phyloP scores from a whole-genome alignment of 805 yeast species.

The Pichia ethanolica region DNA sequence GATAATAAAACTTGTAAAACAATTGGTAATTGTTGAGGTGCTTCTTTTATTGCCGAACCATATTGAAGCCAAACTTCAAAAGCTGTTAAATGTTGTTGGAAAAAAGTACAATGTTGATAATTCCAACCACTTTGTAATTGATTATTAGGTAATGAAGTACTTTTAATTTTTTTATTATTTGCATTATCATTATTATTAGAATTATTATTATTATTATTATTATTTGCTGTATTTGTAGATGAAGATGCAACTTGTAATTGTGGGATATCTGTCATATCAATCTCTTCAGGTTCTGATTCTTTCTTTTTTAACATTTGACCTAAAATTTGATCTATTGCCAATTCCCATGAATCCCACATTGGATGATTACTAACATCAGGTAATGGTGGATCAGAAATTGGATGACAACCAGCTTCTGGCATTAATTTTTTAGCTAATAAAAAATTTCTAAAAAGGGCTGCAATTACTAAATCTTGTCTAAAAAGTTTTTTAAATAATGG shows the following conservation, averaged over 20 bases:
- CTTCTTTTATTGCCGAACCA: slow-evolving; percentile 72
- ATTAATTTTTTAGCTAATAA: slow-evolving; percentile 85
- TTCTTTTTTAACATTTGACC: slow-evolving; percentile 51
- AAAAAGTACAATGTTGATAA: slow-evolving; percentile 87
- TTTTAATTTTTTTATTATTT: not conserved
- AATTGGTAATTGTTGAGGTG: slow-evolving; percentile 94
- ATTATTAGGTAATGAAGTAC: slow-evolving; percentile 7
- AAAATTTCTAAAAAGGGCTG: slow-evolving; percentile 90
- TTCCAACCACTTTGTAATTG: slow-evolving; percentile 28
- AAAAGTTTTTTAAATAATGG: slow-evolving; percentile 84
- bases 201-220: not conserved
- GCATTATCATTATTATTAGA: slow-evolving; percentile 2
- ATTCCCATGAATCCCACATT: slow-evolving; percentile 98
- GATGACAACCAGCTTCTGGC: slow-evolving; percentile 91
- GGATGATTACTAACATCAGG: slow-evolving; percentile 83
- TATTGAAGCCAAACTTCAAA: slow-evolving; percentile 94
- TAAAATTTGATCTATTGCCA: slow-evolving; percentile 91
- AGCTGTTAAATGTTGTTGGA: slow-evolving; percentile 93
- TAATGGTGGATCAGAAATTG: slow-evolving; percentile 86
- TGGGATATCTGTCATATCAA: slow-evolving; percentile 24
- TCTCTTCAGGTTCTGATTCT: slow-evolving; percentile 18
- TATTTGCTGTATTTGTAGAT: slow-evolving; percentile 1
- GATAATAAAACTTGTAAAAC: slow-evolving; percentile 87
- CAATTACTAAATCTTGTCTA: slow-evolving; percentile 93
- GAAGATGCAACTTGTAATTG: slow-evolving; percentile 23